Evolutionary conservation across 169 alveolate species (phyloP).

Genomic region (Plasmodium cynomolgi): DNA sequence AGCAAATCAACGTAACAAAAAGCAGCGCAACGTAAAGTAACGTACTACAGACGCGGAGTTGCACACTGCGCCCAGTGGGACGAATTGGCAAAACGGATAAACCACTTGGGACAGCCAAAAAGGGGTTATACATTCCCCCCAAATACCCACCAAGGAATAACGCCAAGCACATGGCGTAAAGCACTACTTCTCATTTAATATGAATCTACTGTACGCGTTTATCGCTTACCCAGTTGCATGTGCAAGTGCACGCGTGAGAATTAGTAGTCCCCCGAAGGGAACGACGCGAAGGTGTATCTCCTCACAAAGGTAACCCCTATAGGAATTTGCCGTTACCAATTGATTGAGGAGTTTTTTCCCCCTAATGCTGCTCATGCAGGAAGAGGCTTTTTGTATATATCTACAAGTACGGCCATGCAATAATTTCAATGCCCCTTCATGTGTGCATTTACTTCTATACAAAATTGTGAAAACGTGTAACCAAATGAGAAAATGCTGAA

Average conservation of each 20-base stretch:
- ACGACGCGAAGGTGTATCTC: not conserved
- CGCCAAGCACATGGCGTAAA: not conserved
- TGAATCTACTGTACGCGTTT: not conserved
- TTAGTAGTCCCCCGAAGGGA: not conserved
- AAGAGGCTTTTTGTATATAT: not conserved
- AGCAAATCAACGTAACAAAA: not conserved
- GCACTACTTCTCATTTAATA: not conserved
- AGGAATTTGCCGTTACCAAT: not conserved
- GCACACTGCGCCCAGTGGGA: not conserved
- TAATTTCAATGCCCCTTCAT: not conserved
- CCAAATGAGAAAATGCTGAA: slow-evolving; percentile 19
- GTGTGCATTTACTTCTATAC: not conserved
- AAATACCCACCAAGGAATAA: not conserved
- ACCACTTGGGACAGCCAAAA: not conserved
- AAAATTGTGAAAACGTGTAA: not conserved
- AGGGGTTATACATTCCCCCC: not conserved
- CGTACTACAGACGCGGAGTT: not conserved
- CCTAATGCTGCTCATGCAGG: not conserved
- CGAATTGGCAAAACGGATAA: not conserved
- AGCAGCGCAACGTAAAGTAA: not conserved
- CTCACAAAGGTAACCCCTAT: not conserved
- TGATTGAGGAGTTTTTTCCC: not conserved
- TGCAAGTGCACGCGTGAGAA: not conserved
- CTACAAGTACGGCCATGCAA: not conserved
- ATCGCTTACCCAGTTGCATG: not conserved